Base-by-base conservation (phyloP, 2,329 filamentous ascomycete species). In the Elsinoe arachidis region DNA sequence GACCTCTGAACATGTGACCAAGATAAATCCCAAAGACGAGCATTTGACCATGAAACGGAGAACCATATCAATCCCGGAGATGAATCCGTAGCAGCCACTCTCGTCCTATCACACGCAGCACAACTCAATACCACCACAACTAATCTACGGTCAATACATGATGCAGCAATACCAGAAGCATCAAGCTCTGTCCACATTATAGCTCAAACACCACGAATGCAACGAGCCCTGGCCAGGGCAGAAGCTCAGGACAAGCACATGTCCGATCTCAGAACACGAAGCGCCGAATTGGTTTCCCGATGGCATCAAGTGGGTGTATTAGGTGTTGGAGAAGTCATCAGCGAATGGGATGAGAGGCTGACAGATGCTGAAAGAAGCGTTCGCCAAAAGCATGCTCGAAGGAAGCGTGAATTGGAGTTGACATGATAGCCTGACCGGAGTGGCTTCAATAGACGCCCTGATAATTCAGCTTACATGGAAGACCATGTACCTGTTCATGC, bases 271-370 rank as follows among this genome's bases (percentile, higher is more conserved):
- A 79, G 82, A 68, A 79, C 73, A 61, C 79, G 78, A 62, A 91
- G 80, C 72, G 87, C 83, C 70, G 63, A 70, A 47, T 47, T 74
- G 10, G 69, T 76, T 57, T 69, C 71, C 69, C 70, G 61, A 35
- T 95, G 89, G 86, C 90, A 92, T 70, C 84, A 90, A 68, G 74
- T 81, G 21, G 82, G 83, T 2, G 77, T 93, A 43, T 74, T 95
- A 49, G 79, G 80, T 10, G 82, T 82, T 63, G 85, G 85, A 0
- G 80, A 83, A 63, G 80, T 80, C 58, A 85, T 90, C 74, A 86
- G 85, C 19, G 82, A 86, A 54, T 83, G 86, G 67, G 87, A 95
- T 71, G 78, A 80, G 34, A 77, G 86, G 52, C 70, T 91, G 11
- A 80, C 81, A 69, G 75, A 77, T 60, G 79, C 83, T 6, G 88